Evolutionary conservation across 2,329 filamentous ascomycete species (phyloP).

Genomic region (Chalara sp.): DNA sequence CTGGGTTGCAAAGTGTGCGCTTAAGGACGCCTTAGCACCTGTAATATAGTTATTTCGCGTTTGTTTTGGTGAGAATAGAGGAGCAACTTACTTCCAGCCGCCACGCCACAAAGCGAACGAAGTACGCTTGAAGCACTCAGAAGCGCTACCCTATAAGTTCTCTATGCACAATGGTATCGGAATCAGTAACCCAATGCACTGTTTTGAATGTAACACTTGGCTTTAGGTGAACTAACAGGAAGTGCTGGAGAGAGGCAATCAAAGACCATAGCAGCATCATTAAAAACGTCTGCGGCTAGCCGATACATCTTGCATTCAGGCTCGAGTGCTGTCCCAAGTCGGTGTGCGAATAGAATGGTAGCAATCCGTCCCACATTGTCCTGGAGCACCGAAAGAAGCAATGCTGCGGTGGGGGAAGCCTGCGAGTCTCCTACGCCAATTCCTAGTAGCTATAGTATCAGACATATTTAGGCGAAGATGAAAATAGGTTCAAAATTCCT

Average conservation of each 20-base stretch:
- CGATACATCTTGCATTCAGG: slow-evolving; percentile 70
- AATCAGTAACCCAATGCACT: not conserved
- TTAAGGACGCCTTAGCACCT: slow-evolving; percentile 75
- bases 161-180: slow-evolving; percentile 18
- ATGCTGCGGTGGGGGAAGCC: slow-evolving; percentile 57
- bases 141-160: slow-evolving; percentile 45
- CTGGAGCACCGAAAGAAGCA: slow-evolving; percentile 61
- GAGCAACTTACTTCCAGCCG: slow-evolving; percentile 62
- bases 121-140: slow-evolving; percentile 55
- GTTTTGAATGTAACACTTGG: not conserved
- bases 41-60: not conserved
- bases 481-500: too few relatives aligned
- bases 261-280: slow-evolving; percentile 63
- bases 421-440: slow-evolving; percentile 61
- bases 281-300: slow-evolving; percentile 63
- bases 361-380: slow-evolving; percentile 58
- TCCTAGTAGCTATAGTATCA: slow-evolving; percentile 31
- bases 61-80: not conserved
- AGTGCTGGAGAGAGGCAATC: slow-evolving; percentile 62
- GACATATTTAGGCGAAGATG: not conserved
- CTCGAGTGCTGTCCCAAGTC: slow-evolving; percentile 60
- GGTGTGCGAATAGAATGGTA: slow-evolving; percentile 63
- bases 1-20: slow-evolving; percentile 81
- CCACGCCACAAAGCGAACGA: slow-evolving; percentile 75
- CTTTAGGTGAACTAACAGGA: slow-evolving; percentile 28